Conservation (phyloP, 257 asterid species). For the Capsicum rhomboideum region DNA sequence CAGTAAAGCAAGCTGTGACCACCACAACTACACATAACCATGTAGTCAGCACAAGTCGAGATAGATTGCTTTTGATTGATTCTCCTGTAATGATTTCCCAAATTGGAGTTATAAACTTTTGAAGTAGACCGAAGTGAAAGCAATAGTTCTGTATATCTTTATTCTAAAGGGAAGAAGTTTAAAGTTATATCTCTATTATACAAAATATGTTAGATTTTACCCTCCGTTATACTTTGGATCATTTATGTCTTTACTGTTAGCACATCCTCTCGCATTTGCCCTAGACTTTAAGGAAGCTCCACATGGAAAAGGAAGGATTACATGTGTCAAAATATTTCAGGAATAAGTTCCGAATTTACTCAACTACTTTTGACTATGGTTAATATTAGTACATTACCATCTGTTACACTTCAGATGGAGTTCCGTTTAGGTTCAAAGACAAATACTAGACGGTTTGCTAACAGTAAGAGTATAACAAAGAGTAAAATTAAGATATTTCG, state of each 20-base stretch:
- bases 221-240: not conserved
- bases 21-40: constrained; percentile 45
- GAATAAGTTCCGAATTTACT: not conserved
- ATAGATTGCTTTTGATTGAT: constrained; percentile 25
- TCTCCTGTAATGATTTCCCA: constrained; percentile 31
- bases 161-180: not conserved
- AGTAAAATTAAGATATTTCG: not conserved
- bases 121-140: not conserved
- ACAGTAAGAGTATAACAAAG: not conserved
- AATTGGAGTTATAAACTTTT: not conserved
- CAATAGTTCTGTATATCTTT: not conserved
- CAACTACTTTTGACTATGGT: not conserved
- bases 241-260: not conserved
- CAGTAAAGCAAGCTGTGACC: constrained; percentile 46
- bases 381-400: not conserved
- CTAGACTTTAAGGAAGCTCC: not conserved
- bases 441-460: not conserved
- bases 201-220: not conserved
- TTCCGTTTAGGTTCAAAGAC: not conserved
- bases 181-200: not conserved
- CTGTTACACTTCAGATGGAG: not conserved
- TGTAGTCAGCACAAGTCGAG: constrained; percentile 38
- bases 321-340: not conserved
- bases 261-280: not conserved
- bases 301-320: not conserved